Evolutionary conservation across 106 monocot genomes (phyloP), one percentile per base, ranked within the genome.

Genomic region (Platanthera guangdongensis): DNA sequence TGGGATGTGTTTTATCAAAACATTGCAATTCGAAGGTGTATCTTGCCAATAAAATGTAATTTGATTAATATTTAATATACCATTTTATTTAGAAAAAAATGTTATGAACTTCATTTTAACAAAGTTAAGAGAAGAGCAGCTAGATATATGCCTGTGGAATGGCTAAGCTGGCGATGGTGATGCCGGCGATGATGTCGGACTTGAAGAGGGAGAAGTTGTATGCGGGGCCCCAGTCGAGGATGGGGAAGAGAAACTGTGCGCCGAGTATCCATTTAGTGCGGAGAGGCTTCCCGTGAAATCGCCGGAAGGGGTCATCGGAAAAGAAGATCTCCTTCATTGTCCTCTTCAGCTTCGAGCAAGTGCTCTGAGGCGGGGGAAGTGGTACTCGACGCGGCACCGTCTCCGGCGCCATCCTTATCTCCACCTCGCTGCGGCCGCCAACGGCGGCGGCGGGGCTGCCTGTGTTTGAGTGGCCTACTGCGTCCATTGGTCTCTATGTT

Each of bases 81-180:
- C n/a, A n/a, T n/a, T n/a, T n/a, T n/a, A n/a, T n/a, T n/a, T n/a
- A n/a, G n/a, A n/a, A n/a, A n/a, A n/a, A n/a, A n/a, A n/a, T n/a
- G n/a, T n/a, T n/a, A n/a, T n/a, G n/a, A n/a, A n/a, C n/a, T n/a
- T n/a, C n/a, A 53, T 53, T 53, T 53, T 10, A 53, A 53, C 52
- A 53, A 10, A 13, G 8, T 13, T 7, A 62, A 7, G 1, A 28
- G 15, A 14, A 51, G 50, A 46, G 9, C 21, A n/a, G 15, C 0
- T 55, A 55, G 6, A 2, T 5, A 9, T 10, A 11, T 68, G 75
- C 95, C 90, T 95, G 95, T 2, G 95, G 95, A 53, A 95, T 86
- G 88, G 95, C 92, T 22, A 95, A 70, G 83, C 92, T 95, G 64
- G 95, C 90, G 16, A 95, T 92, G 78, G 95, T 95, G 84, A 95